Evolutionary conservation across 225 moss, liverwort and hornwort genomes (phyloP), one percentile per base, ranked within the genome.

Genomic region (Sphagnum tenellum): DNA sequence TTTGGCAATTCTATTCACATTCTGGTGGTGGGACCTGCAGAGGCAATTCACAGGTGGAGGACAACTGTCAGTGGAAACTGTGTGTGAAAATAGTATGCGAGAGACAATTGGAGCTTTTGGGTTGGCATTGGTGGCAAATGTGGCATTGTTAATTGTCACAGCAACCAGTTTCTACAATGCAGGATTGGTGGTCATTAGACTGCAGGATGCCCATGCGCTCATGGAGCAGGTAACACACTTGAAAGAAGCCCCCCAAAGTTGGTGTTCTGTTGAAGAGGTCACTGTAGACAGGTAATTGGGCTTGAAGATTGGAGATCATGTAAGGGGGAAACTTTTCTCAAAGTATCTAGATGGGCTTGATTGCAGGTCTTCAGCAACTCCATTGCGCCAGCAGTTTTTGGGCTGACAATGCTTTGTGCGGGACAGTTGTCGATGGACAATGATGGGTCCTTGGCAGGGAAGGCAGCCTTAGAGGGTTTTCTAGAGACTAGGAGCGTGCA

Each of bases 121-220:
- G 47, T 73, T 88, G 58, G 92, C 87, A 62, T 74, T 89, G 47
- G 66, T 82, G 68, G 88, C 87, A 12, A 89, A 93, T 53, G 46
- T 81, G 56, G 81, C 81, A 13, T 79, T 93, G 65, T 67, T 89
- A 61, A 64, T 80, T 48, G 83, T 89, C 12, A 73, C 92, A 46
- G 92, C 87, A 6, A 75, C 85, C 52, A 86, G 79, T 61, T 88
- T 88, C 57, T 89, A 93, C 68, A 89, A 89, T 68, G 83, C 81
- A 56, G 92, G 92, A 49, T 78, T 89, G 64, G 80, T 89, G n/a
- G 78, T 88, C 12, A 72, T 88, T 59, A 89, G 81, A 47, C 89
- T 93, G 52, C 87, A 93, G 68, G 92, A 93, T 73, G 82, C 83
- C 47, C 87, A 89, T 81, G 73, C 78, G 65, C 83, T 93, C 4